These are phyloP conservation scores for Globisporangium perplexum DNA, from an alignment of 352 stramenopile genomes.

Conservation along the genomic window DNA sequence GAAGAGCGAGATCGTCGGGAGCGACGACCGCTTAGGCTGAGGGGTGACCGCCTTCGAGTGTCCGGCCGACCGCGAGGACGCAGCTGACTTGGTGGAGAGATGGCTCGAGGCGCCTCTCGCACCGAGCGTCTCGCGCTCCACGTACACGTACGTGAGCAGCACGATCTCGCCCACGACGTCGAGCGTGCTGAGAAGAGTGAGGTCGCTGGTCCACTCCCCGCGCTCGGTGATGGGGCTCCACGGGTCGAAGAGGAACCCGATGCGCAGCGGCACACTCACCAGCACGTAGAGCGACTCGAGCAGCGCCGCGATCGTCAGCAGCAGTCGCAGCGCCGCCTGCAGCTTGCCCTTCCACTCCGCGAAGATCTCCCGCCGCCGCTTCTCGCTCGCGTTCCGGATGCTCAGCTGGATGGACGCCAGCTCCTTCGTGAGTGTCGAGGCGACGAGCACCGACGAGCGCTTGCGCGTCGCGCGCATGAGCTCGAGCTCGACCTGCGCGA, in stretches of 20 bases:
- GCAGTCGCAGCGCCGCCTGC: background rate
- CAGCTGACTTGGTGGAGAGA: background rate
- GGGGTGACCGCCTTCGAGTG: constrained; percentile 1
- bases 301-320: constrained; percentile 19
- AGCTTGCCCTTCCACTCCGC: background rate
- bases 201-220: constrained; percentile 18
- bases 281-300: constrained; percentile 33
- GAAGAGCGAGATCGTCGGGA: constrained; percentile 7
- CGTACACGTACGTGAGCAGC: constrained; percentile 11
- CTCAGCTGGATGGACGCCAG: constrained; percentile 2
- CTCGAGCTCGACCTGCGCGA: constrained; percentile 11
- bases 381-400: constrained; percentile 2
- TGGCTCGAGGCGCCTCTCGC: background rate
- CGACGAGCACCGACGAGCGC: constrained; percentile 6
- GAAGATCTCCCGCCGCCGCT: background rate
- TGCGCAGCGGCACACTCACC: constrained; percentile 25
- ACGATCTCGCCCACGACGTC: constrained; percentile 24
- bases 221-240: constrained; percentile 9
- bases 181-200: constrained; percentile 22
- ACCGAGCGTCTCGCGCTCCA: constrained; percentile 6
- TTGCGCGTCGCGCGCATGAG: constrained; percentile 1
- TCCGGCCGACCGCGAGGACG: background rate
- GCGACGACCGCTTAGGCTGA: constrained; percentile 4
- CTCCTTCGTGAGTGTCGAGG: constrained; percentile 4
- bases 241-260: constrained; percentile 43